Evolutionary conservation across 768 basidiomycete genomes (phyloP).

Genomic region (Pholiota microspora): DNA sequence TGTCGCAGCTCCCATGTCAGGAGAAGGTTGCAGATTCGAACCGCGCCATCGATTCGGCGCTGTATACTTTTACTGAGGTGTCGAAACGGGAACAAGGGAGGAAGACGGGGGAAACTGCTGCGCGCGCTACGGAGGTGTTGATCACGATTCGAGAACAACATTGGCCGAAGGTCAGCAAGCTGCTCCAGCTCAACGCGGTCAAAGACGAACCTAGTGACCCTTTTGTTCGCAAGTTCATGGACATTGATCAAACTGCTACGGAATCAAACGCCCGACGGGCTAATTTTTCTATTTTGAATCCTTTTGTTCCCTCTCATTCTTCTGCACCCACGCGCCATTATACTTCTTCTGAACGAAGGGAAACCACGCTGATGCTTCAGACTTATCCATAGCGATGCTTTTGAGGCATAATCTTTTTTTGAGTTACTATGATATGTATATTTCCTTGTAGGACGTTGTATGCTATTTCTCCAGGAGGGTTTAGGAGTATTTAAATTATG

Average conservation of each 20-base stretch:
- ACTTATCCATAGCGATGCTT: not conserved
- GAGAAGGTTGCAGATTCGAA: constrained; percentile 36
- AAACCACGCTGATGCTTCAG: not conserved
- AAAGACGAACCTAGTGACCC: constrained; percentile 18
- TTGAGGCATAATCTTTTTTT: not conserved
- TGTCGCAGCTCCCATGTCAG: constrained; percentile 37
- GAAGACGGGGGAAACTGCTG: constrained; percentile 36
- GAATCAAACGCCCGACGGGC: not conserved
- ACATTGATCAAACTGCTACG: constrained; percentile 4
- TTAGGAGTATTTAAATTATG: not conserved
- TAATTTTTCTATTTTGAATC: not conserved
- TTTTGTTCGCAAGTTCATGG: constrained; percentile 3
- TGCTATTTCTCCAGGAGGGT: not conserved
- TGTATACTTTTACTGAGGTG: constrained; percentile 34
- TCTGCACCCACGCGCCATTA: not conserved
- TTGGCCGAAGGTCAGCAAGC: constrained; percentile 11
- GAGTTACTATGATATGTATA: not conserved
- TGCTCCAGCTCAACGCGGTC: constrained; percentile 9
- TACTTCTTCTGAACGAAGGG: not conserved
- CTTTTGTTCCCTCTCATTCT: not conserved
- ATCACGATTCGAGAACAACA: constrained; percentile 19
- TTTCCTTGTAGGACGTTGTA: not conserved
- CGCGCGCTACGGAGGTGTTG: constrained; percentile 38
- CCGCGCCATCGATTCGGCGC: constrained; percentile 34
- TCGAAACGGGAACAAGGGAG: constrained; percentile 28